Evolutionary conservation across 495 filamentous ascomycete genomes (phyloP).

Genomic region (Xeromyces bisporus): DNA sequence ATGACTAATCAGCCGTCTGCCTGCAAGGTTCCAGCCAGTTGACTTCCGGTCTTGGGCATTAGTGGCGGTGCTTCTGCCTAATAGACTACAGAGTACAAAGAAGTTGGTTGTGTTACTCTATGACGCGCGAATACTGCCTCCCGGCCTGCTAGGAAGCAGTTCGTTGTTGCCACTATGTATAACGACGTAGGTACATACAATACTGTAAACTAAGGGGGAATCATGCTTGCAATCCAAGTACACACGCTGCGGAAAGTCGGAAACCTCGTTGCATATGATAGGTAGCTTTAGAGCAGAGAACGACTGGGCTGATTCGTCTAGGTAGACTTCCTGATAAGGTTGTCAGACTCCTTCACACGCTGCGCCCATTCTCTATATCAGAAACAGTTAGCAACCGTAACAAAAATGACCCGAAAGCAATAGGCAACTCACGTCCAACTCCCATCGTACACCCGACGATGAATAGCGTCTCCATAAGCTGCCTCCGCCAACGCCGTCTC

Average conservation of each 20-base stretch:
- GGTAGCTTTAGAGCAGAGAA: not conserved
- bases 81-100: too few relatives aligned
- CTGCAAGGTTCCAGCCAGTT: not conserved
- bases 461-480: conserved; percentile 48
- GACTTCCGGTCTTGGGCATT: too few relatives aligned
- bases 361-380: conserved; percentile 56
- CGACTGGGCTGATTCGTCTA: conserved; percentile 7
- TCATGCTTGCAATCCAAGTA: too few relatives aligned
- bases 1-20: not conserved
- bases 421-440: conserved; percentile 77
- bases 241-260: too few relatives aligned
- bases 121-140: too few relatives aligned
- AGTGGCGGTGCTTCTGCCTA: too few relatives aligned
- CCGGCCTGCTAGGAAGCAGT: too few relatives aligned
- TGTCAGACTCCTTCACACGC: conserved; percentile 40
- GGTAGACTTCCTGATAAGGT: conserved; percentile 39
- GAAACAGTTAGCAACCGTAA: not conserved
- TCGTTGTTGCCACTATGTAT: too few relatives aligned
- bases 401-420: conserved; percentile 1
- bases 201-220: too few relatives aligned
- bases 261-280: conserved; percentile 11
- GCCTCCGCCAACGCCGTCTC: conserved; percentile 75
- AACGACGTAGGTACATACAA: too few relatives aligned
- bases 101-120: too few relatives aligned
- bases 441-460: conserved; percentile 76